Evolutionary conservation across 2,329 filamentous ascomycete genomes (phyloP), one percentile per base, ranked within the genome.

Genomic region (Teratosphaeria nubilosa): DNA sequence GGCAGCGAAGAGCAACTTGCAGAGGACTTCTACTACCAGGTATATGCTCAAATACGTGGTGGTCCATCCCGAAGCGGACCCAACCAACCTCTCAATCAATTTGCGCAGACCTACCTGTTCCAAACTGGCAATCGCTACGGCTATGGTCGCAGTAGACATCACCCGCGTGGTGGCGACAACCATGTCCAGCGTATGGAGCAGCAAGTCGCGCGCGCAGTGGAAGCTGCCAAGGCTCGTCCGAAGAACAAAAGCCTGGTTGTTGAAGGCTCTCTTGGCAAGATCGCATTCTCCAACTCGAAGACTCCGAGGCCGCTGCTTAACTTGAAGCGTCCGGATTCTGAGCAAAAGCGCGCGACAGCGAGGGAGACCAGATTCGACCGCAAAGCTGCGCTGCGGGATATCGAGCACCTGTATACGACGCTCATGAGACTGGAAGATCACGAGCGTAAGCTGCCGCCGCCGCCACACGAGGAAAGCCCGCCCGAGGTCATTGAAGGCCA

Each of bases 171-270:
- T 51, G 91, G 90, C 20, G 94, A 99, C 72, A 99, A 96, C 71
- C 94, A 99, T 70, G 90, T 97, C 77, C 94, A 97, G 72, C 87
- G 94, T 57, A 99, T 99, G 94, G 92, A 99, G 74, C 94, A 99
- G 74, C 94, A 99, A 74, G 95, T 99, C 13, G 92, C 96, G 72
- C 86, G 94, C 58, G 94, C 94, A 25, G 94, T 99, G 0, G 94
- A 99, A 70, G 94, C 94, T 0, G 94, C 94, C 56, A 99, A 97
- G 77, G 90, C 91, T 60, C 92, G 95, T 74, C 94, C 94, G 13
- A 99, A 99, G 80, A 96, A 95, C 70, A 95, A 95, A 69, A 91
- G 96, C 72, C 81, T 99, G 9, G 91, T 97, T 22, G 92, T 99
- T 59, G 92, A 96, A 70, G 94, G 94, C 27, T 96, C 91, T 69